Conservation (phyloP, 495 filamentous ascomycete genomes). For the Thozetella sp. region DNA sequence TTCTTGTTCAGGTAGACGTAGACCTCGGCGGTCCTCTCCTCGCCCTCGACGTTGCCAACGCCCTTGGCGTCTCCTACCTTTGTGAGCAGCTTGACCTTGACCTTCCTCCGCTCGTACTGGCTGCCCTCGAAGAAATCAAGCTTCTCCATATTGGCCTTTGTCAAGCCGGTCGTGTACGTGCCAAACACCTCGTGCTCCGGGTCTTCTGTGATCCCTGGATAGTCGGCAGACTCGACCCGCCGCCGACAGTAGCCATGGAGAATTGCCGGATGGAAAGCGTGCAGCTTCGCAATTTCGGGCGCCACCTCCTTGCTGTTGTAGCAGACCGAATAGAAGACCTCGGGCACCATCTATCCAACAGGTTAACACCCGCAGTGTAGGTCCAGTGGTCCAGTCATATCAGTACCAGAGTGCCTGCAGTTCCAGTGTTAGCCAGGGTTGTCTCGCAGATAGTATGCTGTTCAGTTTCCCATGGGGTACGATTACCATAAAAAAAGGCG, state of each 20-base stretch:
- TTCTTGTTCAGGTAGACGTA: slow-evolving; percentile 68
- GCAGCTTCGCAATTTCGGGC: slow-evolving; percentile 31
- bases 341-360: slow-evolving; percentile 69
- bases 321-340: slow-evolving; percentile 82
- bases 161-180: slow-evolving; percentile 77
- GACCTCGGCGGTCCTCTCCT: slow-evolving; percentile 67
- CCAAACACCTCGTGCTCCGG: slow-evolving; percentile 68
- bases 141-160: slow-evolving; percentile 70
- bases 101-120: slow-evolving; percentile 66
- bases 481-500: slow-evolving; percentile 72
- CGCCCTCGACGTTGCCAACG: slow-evolving; percentile 51
- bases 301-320: slow-evolving; percentile 50
- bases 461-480: too few species aligned
- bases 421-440: slow-evolving; percentile 10
- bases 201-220: slow-evolving; percentile 76
- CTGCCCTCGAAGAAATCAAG: slow-evolving; percentile 84
- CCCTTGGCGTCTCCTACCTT: slow-evolving; percentile 37
- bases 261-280: slow-evolving; percentile 73
- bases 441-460: too few species aligned
- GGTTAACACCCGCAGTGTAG: background rate
- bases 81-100: slow-evolving; percentile 59
- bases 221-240: slow-evolving; percentile 61
- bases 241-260: slow-evolving; percentile 73
- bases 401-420: slow-evolving; percentile 34
- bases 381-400: slow-evolving; percentile 11